Evolutionary conservation across 352 stramenopile species (phyloP).

Genomic region (Globisporangium nagaii): DNA sequence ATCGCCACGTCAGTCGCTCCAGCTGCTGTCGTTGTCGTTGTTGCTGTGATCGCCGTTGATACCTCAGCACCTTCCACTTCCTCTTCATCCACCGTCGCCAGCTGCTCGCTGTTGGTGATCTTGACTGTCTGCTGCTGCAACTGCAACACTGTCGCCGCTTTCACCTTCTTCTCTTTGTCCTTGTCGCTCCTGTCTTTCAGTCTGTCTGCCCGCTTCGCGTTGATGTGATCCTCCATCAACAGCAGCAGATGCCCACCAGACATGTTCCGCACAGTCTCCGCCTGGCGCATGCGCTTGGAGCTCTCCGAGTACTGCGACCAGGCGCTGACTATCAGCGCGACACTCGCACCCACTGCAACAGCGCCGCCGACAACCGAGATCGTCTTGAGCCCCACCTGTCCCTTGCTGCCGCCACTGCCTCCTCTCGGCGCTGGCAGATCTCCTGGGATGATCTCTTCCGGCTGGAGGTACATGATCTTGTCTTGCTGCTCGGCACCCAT

Average conservation of each 20-base stretch:
- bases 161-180: constrained; percentile 11
- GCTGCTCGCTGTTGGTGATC: neutral
- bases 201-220: constrained; percentile 16
- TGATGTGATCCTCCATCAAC: constrained; percentile 60
- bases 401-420: constrained; percentile 3
- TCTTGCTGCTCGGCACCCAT: constrained; percentile 59
- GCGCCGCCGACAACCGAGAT: constrained; percentile 69
- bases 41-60: neutral
- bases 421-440: constrained; percentile 33
- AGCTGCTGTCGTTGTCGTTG: neutral
- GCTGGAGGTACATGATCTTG: constrained; percentile 70
- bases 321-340: constrained; percentile 70
- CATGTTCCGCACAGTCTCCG: constrained; percentile 70
- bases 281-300: constrained; percentile 53
- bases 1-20: neutral
- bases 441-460: constrained; percentile 63
- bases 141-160: constrained; percentile 1
- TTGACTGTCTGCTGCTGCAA: neutral
- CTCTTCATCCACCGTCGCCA: neutral
- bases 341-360: constrained; percentile 69
- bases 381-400: constrained; percentile 31
- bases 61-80: neutral
- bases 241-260: constrained; percentile 62
- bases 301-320: constrained; percentile 81
- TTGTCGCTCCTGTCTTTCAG: constrained; percentile 7